Conservation (phyloP, 1,139 yeast species). For the Lodderomyces theae region DNA sequence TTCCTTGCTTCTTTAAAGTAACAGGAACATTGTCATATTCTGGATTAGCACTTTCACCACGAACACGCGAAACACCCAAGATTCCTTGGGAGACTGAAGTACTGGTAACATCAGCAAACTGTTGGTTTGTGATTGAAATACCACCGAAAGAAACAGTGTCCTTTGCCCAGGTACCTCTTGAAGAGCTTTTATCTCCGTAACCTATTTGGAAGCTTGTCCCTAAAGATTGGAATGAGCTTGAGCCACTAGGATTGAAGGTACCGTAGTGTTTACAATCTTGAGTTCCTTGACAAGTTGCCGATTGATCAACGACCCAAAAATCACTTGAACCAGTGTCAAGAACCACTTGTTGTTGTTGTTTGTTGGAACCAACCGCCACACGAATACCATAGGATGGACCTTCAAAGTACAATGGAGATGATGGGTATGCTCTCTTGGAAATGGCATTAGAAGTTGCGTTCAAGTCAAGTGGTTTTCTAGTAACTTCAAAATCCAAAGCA, state of each 20-base stretch:
- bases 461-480: constrained; percentile 3
- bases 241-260: constrained; percentile 8
- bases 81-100: constrained; percentile 17
- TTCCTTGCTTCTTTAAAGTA: constrained; percentile 37
- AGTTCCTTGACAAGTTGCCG: constrained; percentile 8
- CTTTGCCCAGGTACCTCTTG: constrained; percentile 57
- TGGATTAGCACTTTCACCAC: constrained; percentile 8
- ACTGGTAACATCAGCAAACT: constrained; percentile 18
- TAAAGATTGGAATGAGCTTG: constrained; percentile 9
- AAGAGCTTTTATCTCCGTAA: constrained; percentile 16
- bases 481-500: constrained; percentile 11
- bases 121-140: constrained; percentile 11
- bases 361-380: constrained; percentile 13
- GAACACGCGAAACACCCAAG: constrained; percentile 22
- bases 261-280: constrained; percentile 7
- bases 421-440: constrained; percentile 6
- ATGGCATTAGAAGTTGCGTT: constrained; percentile 26
- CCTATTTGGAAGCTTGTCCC: constrained; percentile 10
- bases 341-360: constrained; percentile 12
- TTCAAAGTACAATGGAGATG: constrained; percentile 11
- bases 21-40: constrained; percentile 32
- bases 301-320: constrained; percentile 21
- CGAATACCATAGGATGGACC: constrained; percentile 8
- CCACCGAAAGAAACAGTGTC: constrained; percentile 27
- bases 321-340: constrained; percentile 29